Base-by-base conservation (phyloP, 164 flowering plant genomes). In the Chimonanthus praecox region DNA sequence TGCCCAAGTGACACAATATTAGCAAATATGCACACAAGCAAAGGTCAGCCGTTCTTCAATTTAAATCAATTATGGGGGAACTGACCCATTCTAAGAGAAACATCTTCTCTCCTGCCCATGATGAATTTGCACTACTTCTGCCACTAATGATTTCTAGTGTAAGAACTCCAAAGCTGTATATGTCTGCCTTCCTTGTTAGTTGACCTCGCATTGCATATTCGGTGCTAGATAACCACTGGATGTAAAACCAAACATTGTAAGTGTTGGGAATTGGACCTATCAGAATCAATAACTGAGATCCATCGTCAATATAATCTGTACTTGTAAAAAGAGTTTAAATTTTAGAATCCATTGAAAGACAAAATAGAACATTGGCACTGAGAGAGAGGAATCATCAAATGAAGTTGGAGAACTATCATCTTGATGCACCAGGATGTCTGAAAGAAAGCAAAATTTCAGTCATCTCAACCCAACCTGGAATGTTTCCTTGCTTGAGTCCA, bases 141-240 rank as follows among this genome's bases (percentile, higher is more conserved):
- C 94, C 97, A 72, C 89, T 88, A 71, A 90, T 70, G 72, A 87
- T 83, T 84, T 92, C 94, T 64, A 92, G 88, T 7, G 86, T 66
- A 65, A 92, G 90, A 60, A 92, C 88, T 64, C 97, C 97, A 78
- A 85, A 92, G 77, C 97, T 89, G 78, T 89, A 92, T 7, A 92
- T 84, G 74, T 92, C 97, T 33, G 97, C 97, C 84, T 87, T 92
- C 85, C 75, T 76, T 16, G 97, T 92, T 67, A 92, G 74, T 75
- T 89, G 90, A 72, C 94, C 97, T 21, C 87, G 91, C 80, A 85
- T 16, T 61, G 88, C 94, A 77, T 92, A 92, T 70, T 92, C 97
- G 97, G 97, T 69, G 97, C 97, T 77, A 92, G 80, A 82, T 92
- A 92, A 74, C 97, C 97, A 47, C 97, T 92, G 87, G 79, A 85